Base-by-base conservation (phyloP, 2,329 filamentous ascomycete genomes). In the Microdochium bolleyi region DNA sequence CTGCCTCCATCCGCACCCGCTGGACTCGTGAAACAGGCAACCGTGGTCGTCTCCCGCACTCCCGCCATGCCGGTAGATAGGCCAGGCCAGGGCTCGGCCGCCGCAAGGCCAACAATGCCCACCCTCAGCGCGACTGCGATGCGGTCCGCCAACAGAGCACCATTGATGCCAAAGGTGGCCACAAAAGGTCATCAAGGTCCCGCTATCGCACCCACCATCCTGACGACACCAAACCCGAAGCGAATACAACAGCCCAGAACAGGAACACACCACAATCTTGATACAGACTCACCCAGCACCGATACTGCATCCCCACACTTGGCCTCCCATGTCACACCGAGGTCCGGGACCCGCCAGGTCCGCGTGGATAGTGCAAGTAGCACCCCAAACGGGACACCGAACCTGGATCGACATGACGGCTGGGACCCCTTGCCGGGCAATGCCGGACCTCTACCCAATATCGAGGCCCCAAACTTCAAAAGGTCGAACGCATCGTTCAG, bases 291-390 rank as follows among this genome's bases (percentile, higher is more conserved):
- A 22, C 53, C 50, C 51, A 60, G 54, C 41, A 49, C 55, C 50
- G 77, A 82, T 48, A 75, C 82, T 9, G 72, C 76, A 27, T 73
- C 77, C 50, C 64, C 79, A 50, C 81, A 81, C 60, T 70, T 90
- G 48, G 82, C 69, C 67, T 79, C 72, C 66, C 91, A 89, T 66
- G 73, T 91, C 64, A 95, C 91, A 3, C 89, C 90, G 50, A 83
- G 91, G 58, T 90, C 90, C 9, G 87, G 86, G 9, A 76, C 83
- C 49, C 80, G 91, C 56, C 89, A 83, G 65, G 84, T 75, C 60
- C 84, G 89, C 59, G 80, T 84, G 53, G 84, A 89, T 65, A 90
- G 86, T 66, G 70, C 78, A 24, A 79, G 76, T 54, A 80, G 79
- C 30, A 90, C 89, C 1, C 85, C 88, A 3, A 80, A 69, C 56